Evolutionary conservation across 164 flowering plant genomes (phyloP).

Genomic region (Saururus chinensis): DNA sequence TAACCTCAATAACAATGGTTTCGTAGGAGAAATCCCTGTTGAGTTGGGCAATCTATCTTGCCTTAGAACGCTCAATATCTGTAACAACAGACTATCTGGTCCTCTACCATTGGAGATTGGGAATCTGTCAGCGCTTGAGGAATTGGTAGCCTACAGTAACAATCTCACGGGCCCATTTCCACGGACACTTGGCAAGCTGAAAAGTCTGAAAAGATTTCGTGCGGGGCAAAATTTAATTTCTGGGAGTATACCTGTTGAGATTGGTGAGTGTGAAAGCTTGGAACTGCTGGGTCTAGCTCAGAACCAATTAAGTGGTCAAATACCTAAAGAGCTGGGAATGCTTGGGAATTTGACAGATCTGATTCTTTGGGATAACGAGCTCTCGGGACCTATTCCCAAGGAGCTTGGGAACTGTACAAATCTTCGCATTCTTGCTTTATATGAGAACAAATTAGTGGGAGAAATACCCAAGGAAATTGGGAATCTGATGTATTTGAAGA

Average conservation of each 20-base stretch:
- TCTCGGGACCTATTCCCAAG: conserved; percentile 63
- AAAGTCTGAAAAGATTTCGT: conserved; percentile 50
- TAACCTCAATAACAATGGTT: conserved; percentile 37
- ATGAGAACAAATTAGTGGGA: conserved; percentile 58
- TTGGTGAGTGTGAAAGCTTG: conserved; percentile 52
- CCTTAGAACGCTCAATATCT: conserved; percentile 36
- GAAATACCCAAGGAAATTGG: conserved; percentile 62
- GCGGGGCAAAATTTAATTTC: conserved; percentile 80
- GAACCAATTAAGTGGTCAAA: conserved; percentile 45
- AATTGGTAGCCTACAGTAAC: conserved; percentile 70
- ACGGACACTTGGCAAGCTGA: conserved; percentile 62
- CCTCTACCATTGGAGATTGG: conserved; percentile 67
- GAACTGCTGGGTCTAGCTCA: conserved; percentile 74
- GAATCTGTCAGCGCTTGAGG: conserved; percentile 39
- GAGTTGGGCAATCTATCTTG: conserved; percentile 24
- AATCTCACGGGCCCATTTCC: conserved; percentile 70
- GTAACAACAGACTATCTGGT: conserved; percentile 68
- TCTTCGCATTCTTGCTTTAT: conserved; percentile 62
- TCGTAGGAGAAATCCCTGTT: conserved; percentile 32
- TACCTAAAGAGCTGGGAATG: conserved; percentile 73
- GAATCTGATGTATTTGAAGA: conserved; percentile 38
- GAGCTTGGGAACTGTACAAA: conserved; percentile 68
- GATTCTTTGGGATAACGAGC: conserved; percentile 54
- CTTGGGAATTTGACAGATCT: conserved; percentile 46
- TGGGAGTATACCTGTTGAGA: conserved; percentile 62